Conservation (phyloP, 2,329 filamentous ascomycete species). For the Ceratocystis papillata region DNA sequence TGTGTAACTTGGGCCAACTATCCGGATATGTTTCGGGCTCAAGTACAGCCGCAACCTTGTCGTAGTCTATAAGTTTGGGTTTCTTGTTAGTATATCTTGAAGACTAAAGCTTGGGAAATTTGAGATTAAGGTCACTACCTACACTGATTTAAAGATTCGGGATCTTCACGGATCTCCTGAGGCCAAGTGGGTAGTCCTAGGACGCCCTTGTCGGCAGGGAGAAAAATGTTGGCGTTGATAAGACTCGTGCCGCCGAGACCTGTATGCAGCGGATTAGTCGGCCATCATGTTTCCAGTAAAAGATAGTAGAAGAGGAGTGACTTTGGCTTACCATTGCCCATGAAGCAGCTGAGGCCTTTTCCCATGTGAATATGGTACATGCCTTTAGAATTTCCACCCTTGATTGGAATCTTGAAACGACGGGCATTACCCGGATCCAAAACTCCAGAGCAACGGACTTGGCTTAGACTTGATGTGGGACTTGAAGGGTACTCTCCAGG, state of each 20-base stretch:
- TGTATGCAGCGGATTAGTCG: slow-evolving; percentile 26
- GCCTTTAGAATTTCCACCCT: slow-evolving; percentile 45
- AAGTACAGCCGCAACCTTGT: slow-evolving; percentile 44
- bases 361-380: slow-evolving; percentile 55
- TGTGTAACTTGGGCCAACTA: slow-evolving; percentile 47
- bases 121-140: slow-evolving; percentile 28
- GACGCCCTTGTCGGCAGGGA: slow-evolving; percentile 46
- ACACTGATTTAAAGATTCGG: slow-evolving; percentile 40
- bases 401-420: slow-evolving; percentile 34
- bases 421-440: slow-evolving; percentile 36
- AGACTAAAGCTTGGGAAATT: neutral
- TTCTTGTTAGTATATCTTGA: neutral
- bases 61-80: slow-evolving; percentile 41
- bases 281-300: neutral
- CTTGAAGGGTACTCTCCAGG: slow-evolving; percentile 52
- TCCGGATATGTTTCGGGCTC: slow-evolving; percentile 49
- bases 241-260: slow-evolving; percentile 55
- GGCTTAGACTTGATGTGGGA: slow-evolving; percentile 37
- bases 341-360: slow-evolving; percentile 51
- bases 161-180: slow-evolving; percentile 40
- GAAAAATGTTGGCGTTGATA: slow-evolving; percentile 57
- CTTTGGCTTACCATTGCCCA: slow-evolving; percentile 43
- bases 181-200: slow-evolving; percentile 49
- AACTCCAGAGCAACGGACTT: slow-evolving; percentile 48
- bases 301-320: slow-evolving; percentile 14